phyloP scores from a whole-genome alignment of 129 eudicot genomes.

The Heracleum sosnowskyi region DNA sequence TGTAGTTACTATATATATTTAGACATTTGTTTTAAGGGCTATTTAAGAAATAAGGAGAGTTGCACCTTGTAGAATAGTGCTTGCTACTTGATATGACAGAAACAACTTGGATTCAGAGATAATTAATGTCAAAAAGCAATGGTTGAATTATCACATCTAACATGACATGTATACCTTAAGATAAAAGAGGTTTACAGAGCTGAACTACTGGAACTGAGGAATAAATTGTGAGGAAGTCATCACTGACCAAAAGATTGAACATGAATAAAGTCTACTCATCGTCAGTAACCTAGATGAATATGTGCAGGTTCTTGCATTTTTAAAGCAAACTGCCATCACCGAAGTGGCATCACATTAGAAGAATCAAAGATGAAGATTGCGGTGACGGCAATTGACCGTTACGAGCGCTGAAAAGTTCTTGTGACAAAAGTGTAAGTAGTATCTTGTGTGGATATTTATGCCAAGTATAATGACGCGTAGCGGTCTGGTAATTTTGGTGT shows the following conservation, averaged over 20 bases:
- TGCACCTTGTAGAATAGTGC: background rate
- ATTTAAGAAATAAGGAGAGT: background rate
- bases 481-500: slow-evolving; percentile 66
- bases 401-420: slow-evolving; percentile 34
- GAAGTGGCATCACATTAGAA: slow-evolving; percentile 58
- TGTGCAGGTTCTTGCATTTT: slow-evolving; percentile 86
- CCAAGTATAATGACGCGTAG: slow-evolving; percentile 41
- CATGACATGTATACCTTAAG: background rate
- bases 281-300: slow-evolving; percentile 65
- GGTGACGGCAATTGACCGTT: slow-evolving; percentile 34
- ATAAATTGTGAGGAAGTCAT: background rate
- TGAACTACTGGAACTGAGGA: background rate
- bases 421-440: slow-evolving; percentile 37
- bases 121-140: background rate
- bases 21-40: background rate
- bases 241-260: slow-evolving; percentile 18
- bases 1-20: background rate
- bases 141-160: background rate
- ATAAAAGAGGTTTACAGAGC: background rate
- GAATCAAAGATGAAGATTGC: slow-evolving; percentile 80
- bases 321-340: slow-evolving; percentile 49
- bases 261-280: slow-evolving; percentile 25
- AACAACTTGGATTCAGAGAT: background rate
- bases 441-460: slow-evolving; percentile 46
- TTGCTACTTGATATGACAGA: background rate